Evolutionary conservation across 345 rosid species (phyloP), one percentile per base, ranked within the genome.

Genomic region (Salix brachista): DNA sequence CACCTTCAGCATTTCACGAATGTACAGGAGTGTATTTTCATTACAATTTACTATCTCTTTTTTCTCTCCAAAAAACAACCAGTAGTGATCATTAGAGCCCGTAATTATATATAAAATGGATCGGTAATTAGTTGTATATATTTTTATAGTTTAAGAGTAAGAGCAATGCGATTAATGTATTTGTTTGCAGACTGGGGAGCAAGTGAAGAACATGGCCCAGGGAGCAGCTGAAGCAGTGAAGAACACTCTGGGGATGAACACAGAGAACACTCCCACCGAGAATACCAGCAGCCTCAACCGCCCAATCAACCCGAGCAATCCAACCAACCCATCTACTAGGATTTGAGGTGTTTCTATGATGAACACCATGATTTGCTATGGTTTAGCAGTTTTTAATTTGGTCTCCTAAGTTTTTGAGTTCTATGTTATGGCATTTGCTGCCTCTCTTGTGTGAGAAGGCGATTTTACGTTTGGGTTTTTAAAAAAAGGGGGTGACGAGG

Each of bases 171-270:
- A n/a, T 10, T 56, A 1, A 54, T n/a, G 9, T 21, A 6, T 25
- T 8, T 9, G 9, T n/a, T 70, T 58, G 64, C 69, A 83, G 81
- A 77, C 79, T 12, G 80, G 80, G 54, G 83, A 83, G 74, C 81
- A 77, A 67, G 79, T 83, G 76, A 76, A 62, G 65, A 79, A 21
- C 78, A 77, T 83, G 79, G 86, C 86, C 1, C 76, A 78, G 2
- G 84, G 79, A n/a, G 84, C 84, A 70, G 84, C 84, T 25, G 79
- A 70, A 17, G 83, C 77, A 28, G 74, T 83, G 72, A 83, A 60
- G 81, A 80, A 23, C 75, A 83, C 86, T 18, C 48, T 83, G 4
- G 83, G 83, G 14, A 77, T 83, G 81, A 74, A 67, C 72, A 1
- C 60, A 1, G 67, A 74, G 21, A 67, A 21, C 54, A 50, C 4